phyloP scores from a whole-genome alignment of 768 basidiomycete genomes.

The Pulveroboletus sp. region DNA sequence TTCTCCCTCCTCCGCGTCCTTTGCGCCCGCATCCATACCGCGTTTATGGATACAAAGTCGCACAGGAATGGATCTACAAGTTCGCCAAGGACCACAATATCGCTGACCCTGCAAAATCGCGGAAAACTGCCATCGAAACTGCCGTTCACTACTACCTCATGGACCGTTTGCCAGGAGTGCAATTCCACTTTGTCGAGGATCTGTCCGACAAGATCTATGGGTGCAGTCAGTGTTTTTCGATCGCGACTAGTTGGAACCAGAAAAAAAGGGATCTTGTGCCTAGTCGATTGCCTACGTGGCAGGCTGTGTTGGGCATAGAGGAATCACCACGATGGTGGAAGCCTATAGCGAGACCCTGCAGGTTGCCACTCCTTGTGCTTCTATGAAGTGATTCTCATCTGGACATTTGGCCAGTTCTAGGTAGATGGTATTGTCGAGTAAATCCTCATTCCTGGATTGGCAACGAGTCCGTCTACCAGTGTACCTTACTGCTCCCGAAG shows the following conservation, averaged over 20 bases:
- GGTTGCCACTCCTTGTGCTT: too few relatives aligned
- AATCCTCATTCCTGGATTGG: too few relatives aligned
- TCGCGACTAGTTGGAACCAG: not conserved
- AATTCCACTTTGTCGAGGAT: not conserved
- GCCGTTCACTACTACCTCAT: not conserved
- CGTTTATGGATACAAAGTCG: not conserved
- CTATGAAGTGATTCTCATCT: too few relatives aligned
- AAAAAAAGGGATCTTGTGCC: not conserved
- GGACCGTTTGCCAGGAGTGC: not conserved
- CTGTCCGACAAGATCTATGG: not conserved
- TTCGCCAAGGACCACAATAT: not conserved
- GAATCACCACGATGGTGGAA: not conserved
- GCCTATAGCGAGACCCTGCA: not conserved
- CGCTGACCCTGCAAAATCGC: not conserved
- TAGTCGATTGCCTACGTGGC: not conserved
- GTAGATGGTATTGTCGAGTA: too few relatives aligned
- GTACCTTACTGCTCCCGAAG: too few relatives aligned
- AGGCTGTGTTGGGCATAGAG: not conserved
- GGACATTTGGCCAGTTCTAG: too few relatives aligned
- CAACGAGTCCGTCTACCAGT: too few relatives aligned
- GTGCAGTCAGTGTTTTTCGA: not conserved
- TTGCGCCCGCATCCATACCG: not conserved
- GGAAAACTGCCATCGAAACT: not conserved
- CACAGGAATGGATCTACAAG: not conserved
- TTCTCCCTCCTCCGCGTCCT: too few relatives aligned